Conservation (phyloP, 2,329 filamentous ascomycete species). For the Aspergillus tanneri region DNA sequence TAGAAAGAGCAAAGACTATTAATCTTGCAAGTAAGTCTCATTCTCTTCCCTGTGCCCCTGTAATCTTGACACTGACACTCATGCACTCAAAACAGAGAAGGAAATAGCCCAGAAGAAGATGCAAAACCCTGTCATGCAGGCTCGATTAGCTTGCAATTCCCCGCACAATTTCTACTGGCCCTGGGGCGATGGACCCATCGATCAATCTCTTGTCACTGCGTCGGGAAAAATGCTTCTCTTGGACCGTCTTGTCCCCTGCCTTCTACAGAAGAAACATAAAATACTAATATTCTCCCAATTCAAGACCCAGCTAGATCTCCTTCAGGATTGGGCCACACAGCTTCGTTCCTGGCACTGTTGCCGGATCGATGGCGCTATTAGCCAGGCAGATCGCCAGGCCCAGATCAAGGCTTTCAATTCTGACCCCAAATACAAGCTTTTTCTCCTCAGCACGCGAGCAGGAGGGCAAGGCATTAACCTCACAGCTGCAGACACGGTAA, state of each 20-base stretch:
- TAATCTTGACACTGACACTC: background rate
- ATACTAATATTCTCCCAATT: slow-evolving; percentile 97
- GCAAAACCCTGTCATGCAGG: slow-evolving; percentile 88
- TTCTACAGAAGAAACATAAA: slow-evolving; percentile 77
- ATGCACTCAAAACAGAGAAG: slow-evolving; percentile 57
- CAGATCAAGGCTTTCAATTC: slow-evolving; percentile 74
- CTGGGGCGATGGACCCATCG: slow-evolving; percentile 67
- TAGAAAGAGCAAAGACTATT: slow-evolving; percentile 65
- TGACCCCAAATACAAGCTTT: slow-evolving; percentile 67
- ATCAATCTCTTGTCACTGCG: slow-evolving; percentile 78
- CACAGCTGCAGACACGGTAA: slow-evolving; percentile 84
- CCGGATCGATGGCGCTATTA: slow-evolving; percentile 85
- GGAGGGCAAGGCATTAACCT: slow-evolving; percentile 96
- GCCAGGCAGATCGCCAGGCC: slow-evolving; percentile 67
- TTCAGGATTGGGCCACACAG: slow-evolving; percentile 80
- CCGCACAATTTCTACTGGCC: slow-evolving; percentile 98
- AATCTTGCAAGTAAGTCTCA: slow-evolving; percentile 68
- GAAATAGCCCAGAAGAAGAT: slow-evolving; percentile 90
- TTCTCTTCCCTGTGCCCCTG: background rate
- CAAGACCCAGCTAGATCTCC: slow-evolving; percentile 86
- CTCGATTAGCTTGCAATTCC: slow-evolving; percentile 86
- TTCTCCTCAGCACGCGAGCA: slow-evolving; percentile 84
- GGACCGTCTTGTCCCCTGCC: slow-evolving; percentile 74
- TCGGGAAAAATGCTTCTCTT: slow-evolving; percentile 96
- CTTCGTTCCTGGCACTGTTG: slow-evolving; percentile 78